These are phyloP conservation scores for Saposhnikovia divaricata DNA, from an alignment of 129 eudicot species.

Conservation along the genomic window DNA sequence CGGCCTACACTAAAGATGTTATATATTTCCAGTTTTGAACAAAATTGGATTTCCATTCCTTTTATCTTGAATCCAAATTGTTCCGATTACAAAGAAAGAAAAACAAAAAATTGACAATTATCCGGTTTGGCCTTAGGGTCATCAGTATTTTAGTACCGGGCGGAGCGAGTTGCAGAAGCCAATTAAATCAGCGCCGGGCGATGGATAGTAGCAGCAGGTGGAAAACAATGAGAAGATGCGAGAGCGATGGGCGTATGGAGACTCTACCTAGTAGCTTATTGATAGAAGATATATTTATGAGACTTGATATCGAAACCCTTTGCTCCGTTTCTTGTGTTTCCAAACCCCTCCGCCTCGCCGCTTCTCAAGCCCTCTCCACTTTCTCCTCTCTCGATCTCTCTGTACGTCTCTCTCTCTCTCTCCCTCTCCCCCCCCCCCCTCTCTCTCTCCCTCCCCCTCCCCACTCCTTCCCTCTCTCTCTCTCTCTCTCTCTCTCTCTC, in stretches of 20 bases:
- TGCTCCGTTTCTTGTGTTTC: conserved; percentile 44
- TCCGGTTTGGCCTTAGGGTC: too few relatives aligned
- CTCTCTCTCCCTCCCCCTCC: conserved; percentile 8
- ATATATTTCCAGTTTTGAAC: too few relatives aligned
- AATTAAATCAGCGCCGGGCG: background rate
- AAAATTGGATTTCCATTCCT: too few relatives aligned
- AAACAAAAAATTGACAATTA: too few relatives aligned
- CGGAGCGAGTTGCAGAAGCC: background rate
- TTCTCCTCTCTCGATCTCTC: conserved; percentile 55
- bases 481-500: conserved; percentile 18
- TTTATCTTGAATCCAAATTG: too few relatives aligned
- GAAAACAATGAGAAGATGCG: background rate
- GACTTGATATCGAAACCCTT: conserved; percentile 37
- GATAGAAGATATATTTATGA: conserved; percentile 23
- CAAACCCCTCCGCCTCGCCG: conserved; percentile 26
- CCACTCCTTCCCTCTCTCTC: conserved; percentile 43
- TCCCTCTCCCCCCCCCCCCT: too few relatives aligned
- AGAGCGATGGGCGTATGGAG: conserved; percentile 15
- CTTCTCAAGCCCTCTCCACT: conserved; percentile 33
- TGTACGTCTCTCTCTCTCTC: conserved; percentile 22
- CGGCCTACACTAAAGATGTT: too few relatives aligned
- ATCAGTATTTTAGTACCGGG: too few relatives aligned
- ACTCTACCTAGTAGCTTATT: conserved; percentile 33
- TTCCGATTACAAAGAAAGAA: too few relatives aligned
- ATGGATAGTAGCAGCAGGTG: background rate